These are phyloP conservation scores for Trametes polyzona DNA, from an alignment of 1,284 basidiomycete genomes.

Conservation along the genomic window DNA sequence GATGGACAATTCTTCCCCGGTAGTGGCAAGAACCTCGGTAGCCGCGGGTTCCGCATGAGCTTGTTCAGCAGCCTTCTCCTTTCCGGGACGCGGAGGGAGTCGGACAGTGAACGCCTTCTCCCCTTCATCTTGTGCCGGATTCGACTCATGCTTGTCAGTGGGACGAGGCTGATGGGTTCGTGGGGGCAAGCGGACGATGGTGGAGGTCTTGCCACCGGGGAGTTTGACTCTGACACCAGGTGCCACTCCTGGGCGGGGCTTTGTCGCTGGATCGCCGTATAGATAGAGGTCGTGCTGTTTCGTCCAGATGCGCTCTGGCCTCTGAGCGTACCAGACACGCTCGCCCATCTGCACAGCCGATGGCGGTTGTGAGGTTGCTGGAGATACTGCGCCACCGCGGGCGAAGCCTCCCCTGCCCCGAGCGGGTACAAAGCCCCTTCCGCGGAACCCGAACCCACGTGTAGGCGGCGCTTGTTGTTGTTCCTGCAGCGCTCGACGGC, in stretches of 20 bases:
- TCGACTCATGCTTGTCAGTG: slow-evolving; percentile 11
- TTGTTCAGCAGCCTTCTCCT: slow-evolving; percentile 33
- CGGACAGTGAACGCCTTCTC: slow-evolving; percentile 56
- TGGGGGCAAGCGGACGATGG: slow-evolving; percentile 35
- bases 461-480: slow-evolving; percentile 35
- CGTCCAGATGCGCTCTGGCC: slow-evolving; percentile 79
- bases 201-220: slow-evolving; percentile 45
- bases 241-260: slow-evolving; percentile 57
- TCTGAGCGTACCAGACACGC: slow-evolving; percentile 70
- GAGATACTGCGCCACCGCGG: slow-evolving; percentile 31
- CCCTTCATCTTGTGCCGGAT: slow-evolving; percentile 38
- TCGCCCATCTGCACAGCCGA: slow-evolving; percentile 38
- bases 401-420: slow-evolving; percentile 50
- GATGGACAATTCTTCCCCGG: slow-evolving; percentile 45
- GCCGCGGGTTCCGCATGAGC: slow-evolving; percentile 12
- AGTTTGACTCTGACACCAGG: slow-evolving; percentile 63
- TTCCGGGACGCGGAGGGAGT: slow-evolving; percentile 48
- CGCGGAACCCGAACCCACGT: slow-evolving; percentile 39
- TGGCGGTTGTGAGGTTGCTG: slow-evolving; percentile 33
- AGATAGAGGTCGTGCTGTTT: slow-evolving; percentile 77
- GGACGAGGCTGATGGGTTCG: slow-evolving; percentile 18
- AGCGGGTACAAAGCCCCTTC: slow-evolving; percentile 42
- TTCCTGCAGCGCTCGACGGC: slow-evolving; percentile 41
- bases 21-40: slow-evolving; percentile 34
- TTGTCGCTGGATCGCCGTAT: slow-evolving; percentile 60